Evolutionary conservation across 805 yeast genomes (phyloP).

Genomic region (Yamadazyma tumulicola): DNA sequence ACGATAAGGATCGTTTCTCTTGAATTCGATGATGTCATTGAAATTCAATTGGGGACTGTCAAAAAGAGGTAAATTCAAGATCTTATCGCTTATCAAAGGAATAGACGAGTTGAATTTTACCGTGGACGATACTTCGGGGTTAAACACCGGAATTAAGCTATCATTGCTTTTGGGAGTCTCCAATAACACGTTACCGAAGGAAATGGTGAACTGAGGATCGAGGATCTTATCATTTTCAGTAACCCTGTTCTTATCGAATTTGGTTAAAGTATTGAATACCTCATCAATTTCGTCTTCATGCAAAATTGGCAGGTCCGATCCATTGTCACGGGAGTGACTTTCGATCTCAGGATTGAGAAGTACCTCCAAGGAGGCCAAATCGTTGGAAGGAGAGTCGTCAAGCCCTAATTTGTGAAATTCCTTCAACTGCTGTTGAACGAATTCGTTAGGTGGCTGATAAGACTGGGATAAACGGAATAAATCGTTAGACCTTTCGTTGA

Average conservation of each 20-base stretch:
- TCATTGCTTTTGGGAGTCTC: conserved; percentile 17
- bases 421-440: conserved; percentile 1
- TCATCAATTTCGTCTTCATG: conserved; percentile 15
- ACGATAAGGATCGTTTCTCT: conserved; percentile 26
- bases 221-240: conserved; percentile 14
- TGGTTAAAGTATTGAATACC: conserved; percentile 20
- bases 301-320: conserved; percentile 1
- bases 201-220: conserved; percentile 29
- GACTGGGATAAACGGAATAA: conserved; percentile 13
- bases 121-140: not conserved
- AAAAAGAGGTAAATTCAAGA: conserved; percentile 27
- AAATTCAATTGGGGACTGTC: conserved; percentile 11
- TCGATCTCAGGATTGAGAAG: conserved; percentile 1
- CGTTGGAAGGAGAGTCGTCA: not conserved
- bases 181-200: conserved; percentile 39
- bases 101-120: conserved; percentile 33
- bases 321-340: not conserved
- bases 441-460: not conserved
- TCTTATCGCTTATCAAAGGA: conserved; percentile 29
- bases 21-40: conserved; percentile 19
- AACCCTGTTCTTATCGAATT: conserved; percentile 2
- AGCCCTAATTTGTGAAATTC: conserved; percentile 2
- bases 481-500: conserved; percentile 25
- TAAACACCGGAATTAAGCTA: conserved; percentile 9
- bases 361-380: not conserved